Percentiles rank a stretch among this genome's conserved stretches.
phyloP scores from a whole-genome alignment of 208 protist species.

The Acanthamoeba castellanii region DNA sequence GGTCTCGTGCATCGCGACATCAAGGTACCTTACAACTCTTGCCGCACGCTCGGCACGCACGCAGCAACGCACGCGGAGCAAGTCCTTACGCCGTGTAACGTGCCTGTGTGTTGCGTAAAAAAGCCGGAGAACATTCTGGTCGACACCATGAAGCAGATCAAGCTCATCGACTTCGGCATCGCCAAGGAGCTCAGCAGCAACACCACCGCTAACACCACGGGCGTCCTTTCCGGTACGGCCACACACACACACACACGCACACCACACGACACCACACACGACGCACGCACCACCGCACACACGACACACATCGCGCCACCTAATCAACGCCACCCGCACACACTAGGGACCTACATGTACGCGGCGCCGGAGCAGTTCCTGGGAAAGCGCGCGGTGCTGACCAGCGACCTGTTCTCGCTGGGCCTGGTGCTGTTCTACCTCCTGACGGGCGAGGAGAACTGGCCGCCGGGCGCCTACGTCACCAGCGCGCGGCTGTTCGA shows the following conservation, averaged over 20 bases:
- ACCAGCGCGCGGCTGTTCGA: not conserved
- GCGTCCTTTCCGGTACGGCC: not conserved
- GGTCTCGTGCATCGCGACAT: slow-evolving; percentile 21
- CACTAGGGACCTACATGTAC: not conserved
- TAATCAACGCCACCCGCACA: not conserved
- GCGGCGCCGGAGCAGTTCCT: slow-evolving; percentile 2
- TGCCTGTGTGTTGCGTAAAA: not conserved
- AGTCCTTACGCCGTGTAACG: too few species aligned
- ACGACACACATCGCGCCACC: too few species aligned
- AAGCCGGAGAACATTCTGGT: slow-evolving; percentile 46
- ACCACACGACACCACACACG: not conserved
- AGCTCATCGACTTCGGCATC: slow-evolving; percentile 63
- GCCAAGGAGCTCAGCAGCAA: slow-evolving; percentile 11
- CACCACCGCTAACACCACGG: not conserved
- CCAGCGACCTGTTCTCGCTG: slow-evolving; percentile 12
- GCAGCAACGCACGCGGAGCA: too few species aligned
- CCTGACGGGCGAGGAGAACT: slow-evolving; percentile 13
- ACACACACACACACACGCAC: not conserved
- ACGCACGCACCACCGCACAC: not conserved
- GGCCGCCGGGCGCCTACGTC: not conserved
- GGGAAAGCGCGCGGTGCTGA: not conserved
- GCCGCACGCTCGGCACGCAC: too few species aligned
- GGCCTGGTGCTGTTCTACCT: slow-evolving; percentile 19
- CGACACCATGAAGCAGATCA: slow-evolving; percentile 7
- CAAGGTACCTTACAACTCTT: not conserved